Base-by-base conservation (phyloP, 2,329 filamentous ascomycete genomes). In the Colletotrichum sp. region DNA sequence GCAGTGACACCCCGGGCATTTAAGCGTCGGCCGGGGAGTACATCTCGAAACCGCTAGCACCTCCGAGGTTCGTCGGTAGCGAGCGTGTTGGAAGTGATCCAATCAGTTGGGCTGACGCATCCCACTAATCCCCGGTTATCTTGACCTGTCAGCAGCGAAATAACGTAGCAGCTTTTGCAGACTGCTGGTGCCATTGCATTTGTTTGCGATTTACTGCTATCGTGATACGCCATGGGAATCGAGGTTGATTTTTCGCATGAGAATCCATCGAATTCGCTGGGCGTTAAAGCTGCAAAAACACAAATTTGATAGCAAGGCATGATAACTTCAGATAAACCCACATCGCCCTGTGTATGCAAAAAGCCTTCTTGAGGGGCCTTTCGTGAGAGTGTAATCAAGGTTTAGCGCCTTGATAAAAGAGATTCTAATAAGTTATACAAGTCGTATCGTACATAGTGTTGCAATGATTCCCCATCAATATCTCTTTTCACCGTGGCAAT, bases 401-500 rank as follows among this genome's bases (percentile, higher is more conserved):
- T 12, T 9, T n/a, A 9, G 9, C 5, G 7, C 39, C 18, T 44
- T 3, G 8, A 10, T 28, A n/a, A 44, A 44, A 44, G 18, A 16
- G 10, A n/a, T 18, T 18, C 5, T 59, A 18, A 30, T 26, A 30
- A 59, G 0, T 59, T 26, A 9, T 59, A 59, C 55, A 28, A 3
- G 6, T 4, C 9, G 18, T 3, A 18, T 59, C 15, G 12, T 28
- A 18, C 24, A 59, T 15, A 15, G n/a, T 8, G 18, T 28, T 28
- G 24, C 13, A 7, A 12, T 18, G 28, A 2, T 15, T 13, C 3
- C 7, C 7, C 15, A 8, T 16, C 24, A 28, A 28, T 28, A 2
- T 21, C 7, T 16, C 15, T 18, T 26, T 30, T 59, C 87, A 89
- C 77, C 93, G 87, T 3, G 92, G 89, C 82, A 94, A 93, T 74